Conservation (phyloP, 2,329 filamentous ascomycete genomes). For the Aaosphaeria pasadenensis region DNA sequence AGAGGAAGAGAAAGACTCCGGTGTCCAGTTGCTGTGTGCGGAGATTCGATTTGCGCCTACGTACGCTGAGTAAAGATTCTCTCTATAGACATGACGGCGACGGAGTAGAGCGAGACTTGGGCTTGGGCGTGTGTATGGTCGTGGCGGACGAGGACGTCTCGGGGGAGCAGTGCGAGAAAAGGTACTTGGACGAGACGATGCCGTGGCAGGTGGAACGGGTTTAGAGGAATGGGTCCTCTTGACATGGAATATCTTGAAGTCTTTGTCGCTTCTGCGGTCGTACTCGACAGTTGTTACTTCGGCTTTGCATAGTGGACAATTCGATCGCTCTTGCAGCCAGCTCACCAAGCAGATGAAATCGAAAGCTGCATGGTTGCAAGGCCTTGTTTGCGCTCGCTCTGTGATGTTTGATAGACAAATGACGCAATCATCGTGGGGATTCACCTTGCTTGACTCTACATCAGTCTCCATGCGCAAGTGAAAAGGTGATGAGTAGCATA, state of each 20-base stretch:
- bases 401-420: constrained; percentile 80
- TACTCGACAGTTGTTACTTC: constrained; percentile 62
- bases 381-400: constrained; percentile 67
- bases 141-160: constrained; percentile 15
- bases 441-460: constrained; percentile 9
- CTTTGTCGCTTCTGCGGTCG: constrained; percentile 52
- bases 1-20: constrained; percentile 61
- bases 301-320: constrained; percentile 71
- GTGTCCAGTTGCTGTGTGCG: constrained; percentile 70
- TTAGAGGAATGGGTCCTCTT: constrained; percentile 2
- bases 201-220: neutral
- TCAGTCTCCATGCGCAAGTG: constrained; percentile 18
- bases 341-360: constrained; percentile 81
- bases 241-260: constrained; percentile 59
- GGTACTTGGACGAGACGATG: neutral
- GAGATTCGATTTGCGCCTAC: constrained; percentile 80
- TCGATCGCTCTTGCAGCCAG: constrained; percentile 72
- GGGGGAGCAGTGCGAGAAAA: constrained; percentile 6
- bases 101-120: constrained; percentile 50
- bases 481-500: no score
- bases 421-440: constrained; percentile 57
- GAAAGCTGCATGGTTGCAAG: constrained; percentile 78
- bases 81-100: constrained; percentile 70
- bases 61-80: constrained; percentile 72
- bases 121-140: constrained; percentile 19